Base-by-base conservation (phyloP, 1,139 yeast species). In the Yamadazyma triangularis region DNA sequence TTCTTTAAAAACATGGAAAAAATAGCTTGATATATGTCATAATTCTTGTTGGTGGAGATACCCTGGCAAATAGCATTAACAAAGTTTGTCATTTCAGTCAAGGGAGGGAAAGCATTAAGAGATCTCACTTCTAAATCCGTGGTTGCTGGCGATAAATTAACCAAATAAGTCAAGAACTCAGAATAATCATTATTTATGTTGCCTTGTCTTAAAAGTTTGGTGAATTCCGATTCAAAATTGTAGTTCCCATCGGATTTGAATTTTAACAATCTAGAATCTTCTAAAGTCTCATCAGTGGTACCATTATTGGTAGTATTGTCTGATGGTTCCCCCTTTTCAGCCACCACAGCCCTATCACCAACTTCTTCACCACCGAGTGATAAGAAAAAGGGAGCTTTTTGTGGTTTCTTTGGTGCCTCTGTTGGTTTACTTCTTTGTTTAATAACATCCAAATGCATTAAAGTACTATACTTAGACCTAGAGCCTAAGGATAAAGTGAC, bases 51-150 rank as follows among this genome's bases (percentile, higher is more conserved):
- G n/a, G 67, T 41, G 5, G 52, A 44, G 30, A 84, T 54, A 4
- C 91, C 94, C 32, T 56, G 60, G 4, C 73, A 64, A 43, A 91
- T 53, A 0, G 95, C 89, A 13, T 64, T 58, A 13, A 88, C 63
- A 44, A 91, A 88, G 40, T 65, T 58, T 0, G 72, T 52, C 50
- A 88, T 58, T 58, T 91, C 97, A 3, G 58, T 52, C 45, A 71
- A 66, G 8, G 87, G 86, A 8, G 80, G 74, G 46, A 69, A 65
- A 1, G 86, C 60, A 44, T 79, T 75, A 36, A 91, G 56, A 2
- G 96, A 82, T 44, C 95, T 77, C 34, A 91, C 77, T 56, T 93
- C 98, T 36, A 91, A 59, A 53, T 91, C 98, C 15, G 88, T 73
- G 5, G 76, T 60, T 1, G 96, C 68, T 9, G 97, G 96, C 0